phyloP scores from a whole-genome alignment of 2,329 filamentous ascomycete species.

The Huntiella omanensis region DNA sequence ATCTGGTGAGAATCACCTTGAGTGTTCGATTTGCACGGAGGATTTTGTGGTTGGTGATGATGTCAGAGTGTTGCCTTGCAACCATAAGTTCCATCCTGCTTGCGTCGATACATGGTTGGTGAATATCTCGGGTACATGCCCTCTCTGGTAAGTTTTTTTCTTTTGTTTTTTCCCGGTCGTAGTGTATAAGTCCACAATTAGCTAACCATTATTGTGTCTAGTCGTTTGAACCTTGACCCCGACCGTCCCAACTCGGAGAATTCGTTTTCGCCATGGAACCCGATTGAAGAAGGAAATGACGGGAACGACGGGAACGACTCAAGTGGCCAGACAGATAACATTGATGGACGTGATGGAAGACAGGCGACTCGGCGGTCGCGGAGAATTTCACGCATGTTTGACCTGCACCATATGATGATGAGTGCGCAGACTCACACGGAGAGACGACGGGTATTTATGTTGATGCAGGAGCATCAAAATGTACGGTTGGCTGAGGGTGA shows the following conservation, averaged over 20 bases:
- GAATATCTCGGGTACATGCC: slow-evolving; percentile 51
- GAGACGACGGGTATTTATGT: no score
- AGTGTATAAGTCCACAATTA: not conserved
- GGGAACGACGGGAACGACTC: no score
- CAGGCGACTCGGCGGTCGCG: not conserved
- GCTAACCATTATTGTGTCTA: no score
- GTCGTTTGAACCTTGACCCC: no score
- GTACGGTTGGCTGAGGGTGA: not conserved
- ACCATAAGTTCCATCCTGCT: slow-evolving; percentile 48
- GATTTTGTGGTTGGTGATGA: slow-evolving; percentile 49
- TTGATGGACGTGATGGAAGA: no score
- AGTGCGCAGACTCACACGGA: slow-evolving; percentile 25
- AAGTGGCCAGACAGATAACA: no score
- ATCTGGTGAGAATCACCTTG: slow-evolving; percentile 24
- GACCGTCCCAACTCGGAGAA: no score
- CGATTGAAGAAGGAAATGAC: not conserved
- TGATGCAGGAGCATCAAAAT: no score
- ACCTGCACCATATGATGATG: slow-evolving; percentile 34
- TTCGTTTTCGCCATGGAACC: not conserved
- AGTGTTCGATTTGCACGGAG: slow-evolving; percentile 35
- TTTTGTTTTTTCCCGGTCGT: not conserved
- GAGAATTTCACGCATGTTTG: slow-evolving; percentile 18
- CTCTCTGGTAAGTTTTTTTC: slow-evolving; percentile 39
- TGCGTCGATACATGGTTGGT: slow-evolving; percentile 54
- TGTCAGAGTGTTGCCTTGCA: slow-evolving; percentile 46